Conservation (phyloP, 1,284 basidiomycete species). For the Gomphus sp. region DNA sequence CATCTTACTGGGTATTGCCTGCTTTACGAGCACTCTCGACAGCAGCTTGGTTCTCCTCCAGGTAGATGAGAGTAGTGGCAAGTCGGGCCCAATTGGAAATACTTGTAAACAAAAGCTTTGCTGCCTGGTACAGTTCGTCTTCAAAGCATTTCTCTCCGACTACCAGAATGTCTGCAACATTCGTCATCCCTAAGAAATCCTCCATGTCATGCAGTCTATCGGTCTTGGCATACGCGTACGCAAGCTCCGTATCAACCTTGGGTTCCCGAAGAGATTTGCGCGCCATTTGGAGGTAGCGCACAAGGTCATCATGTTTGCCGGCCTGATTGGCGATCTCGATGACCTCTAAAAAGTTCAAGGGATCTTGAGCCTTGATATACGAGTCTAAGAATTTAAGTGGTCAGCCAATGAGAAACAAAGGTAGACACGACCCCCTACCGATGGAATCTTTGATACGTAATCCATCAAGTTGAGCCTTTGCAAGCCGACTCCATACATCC, state of each 20-base stretch:
- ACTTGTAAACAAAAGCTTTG: slow-evolving; percentile 91
- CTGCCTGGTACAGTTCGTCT: slow-evolving; percentile 95
- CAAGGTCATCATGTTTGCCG: slow-evolving; percentile 97
- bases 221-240: slow-evolving; percentile 95
- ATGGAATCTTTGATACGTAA: slow-evolving; percentile 98
- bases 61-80: slow-evolving; percentile 97
- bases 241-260: slow-evolving; percentile 95
- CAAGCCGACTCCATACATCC: slow-evolving; percentile 94
- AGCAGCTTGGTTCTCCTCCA: slow-evolving; percentile 96
- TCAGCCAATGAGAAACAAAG: not conserved
- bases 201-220: slow-evolving; percentile 99
- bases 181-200: slow-evolving; percentile 98
- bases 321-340: slow-evolving; percentile 95
- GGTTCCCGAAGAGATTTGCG: slow-evolving; percentile 96
- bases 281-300: slow-evolving; percentile 99
- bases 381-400: slow-evolving; percentile 52
- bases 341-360: slow-evolving; percentile 92
- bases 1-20: slow-evolving; percentile 87
- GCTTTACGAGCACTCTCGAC: slow-evolving; percentile 99
- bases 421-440: slow-evolving; percentile 39
- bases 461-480: slow-evolving; percentile 99
- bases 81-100: slow-evolving; percentile 99
- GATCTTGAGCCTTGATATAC: slow-evolving; percentile 98
- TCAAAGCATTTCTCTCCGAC: slow-evolving; percentile 99
- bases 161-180: slow-evolving; percentile 92